phyloP scores from a whole-genome alignment of 2,329 filamentous ascomycete species.

The Fusarium brevicatenulatum region DNA sequence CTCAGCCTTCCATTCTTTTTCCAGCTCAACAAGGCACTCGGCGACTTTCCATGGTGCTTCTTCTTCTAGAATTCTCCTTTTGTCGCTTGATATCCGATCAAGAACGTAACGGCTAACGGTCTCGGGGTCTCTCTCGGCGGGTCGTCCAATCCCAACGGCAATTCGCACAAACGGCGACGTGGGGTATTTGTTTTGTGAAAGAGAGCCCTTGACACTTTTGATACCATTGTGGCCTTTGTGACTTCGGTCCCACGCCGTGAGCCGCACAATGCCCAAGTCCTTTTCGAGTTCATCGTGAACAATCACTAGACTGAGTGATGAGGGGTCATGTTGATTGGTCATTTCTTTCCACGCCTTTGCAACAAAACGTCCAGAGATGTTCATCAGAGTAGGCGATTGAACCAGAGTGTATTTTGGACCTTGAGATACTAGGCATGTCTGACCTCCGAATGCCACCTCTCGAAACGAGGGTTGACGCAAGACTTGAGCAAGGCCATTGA shows the following conservation, averaged over 20 bases:
- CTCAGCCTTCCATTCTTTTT: slow-evolving; percentile 51
- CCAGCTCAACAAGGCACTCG: slow-evolving; percentile 59
- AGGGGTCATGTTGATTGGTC: slow-evolving; percentile 51
- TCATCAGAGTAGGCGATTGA: slow-evolving; percentile 85
- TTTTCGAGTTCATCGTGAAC: slow-evolving; percentile 91
- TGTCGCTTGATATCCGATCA: slow-evolving; percentile 66
- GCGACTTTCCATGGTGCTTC: slow-evolving; percentile 64
- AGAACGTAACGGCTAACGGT: slow-evolving; percentile 84
- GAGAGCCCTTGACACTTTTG: slow-evolving; percentile 68
- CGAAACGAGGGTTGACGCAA: slow-evolving; percentile 60
- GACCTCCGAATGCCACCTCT: slow-evolving; percentile 59
- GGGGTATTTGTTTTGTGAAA: slow-evolving; percentile 57
- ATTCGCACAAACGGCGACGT: slow-evolving; percentile 66
- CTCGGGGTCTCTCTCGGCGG: slow-evolving; percentile 70
- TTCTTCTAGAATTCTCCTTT: slow-evolving; percentile 62
- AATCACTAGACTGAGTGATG: slow-evolving; percentile 69
- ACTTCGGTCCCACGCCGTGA: slow-evolving; percentile 71
- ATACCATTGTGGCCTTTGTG: slow-evolving; percentile 79
- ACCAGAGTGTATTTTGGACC: slow-evolving; percentile 71
- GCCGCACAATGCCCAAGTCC: slow-evolving; percentile 72
- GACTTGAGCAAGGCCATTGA: slow-evolving; percentile 66
- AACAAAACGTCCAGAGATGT: slow-evolving; percentile 79
- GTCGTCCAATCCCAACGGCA: slow-evolving; percentile 88
- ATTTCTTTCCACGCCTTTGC: slow-evolving; percentile 71
- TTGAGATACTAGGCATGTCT: slow-evolving; percentile 60